Percentiles rank a stretch among this genome's conserved stretches.
phyloP scores from a whole-genome alignment of 176 grass and related monocot genomes.

The Hsuehochloa calcarea region DNA sequence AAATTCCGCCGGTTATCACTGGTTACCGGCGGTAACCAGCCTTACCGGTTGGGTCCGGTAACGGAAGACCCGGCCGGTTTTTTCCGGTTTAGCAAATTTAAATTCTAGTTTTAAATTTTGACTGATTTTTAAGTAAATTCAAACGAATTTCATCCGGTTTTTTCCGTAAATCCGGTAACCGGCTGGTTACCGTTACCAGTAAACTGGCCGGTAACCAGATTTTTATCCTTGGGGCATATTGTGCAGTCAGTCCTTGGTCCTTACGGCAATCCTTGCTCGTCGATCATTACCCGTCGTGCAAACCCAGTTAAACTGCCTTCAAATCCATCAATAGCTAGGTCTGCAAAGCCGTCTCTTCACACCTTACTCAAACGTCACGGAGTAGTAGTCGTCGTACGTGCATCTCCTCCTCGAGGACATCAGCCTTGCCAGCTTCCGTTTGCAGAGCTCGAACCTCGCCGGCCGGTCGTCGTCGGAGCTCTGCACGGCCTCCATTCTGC shows the following conservation, averaged over 20 bases:
- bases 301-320: neutral
- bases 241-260: neutral
- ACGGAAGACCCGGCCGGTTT: too few relatives aligned
- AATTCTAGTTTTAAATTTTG: too few relatives aligned
- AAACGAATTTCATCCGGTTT: too few relatives aligned
- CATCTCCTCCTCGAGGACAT: constrained; percentile 65
- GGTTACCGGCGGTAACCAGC: too few relatives aligned
- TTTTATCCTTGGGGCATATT: too few relatives aligned
- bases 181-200: too few relatives aligned
- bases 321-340: neutral
- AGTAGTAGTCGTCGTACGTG: constrained; percentile 71
- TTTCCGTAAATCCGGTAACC: too few relatives aligned
- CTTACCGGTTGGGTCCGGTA: too few relatives aligned
- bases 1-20: too few relatives aligned
- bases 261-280: neutral
- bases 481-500: constrained; percentile 29
- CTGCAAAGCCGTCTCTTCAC: neutral
- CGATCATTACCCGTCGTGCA: neutral
- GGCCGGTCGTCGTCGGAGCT: constrained; percentile 31
- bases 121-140: too few relatives aligned
- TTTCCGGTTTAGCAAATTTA: too few relatives aligned
- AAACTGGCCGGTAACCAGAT: too few relatives aligned
- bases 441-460: constrained; percentile 77
- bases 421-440: constrained; percentile 64
- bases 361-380: constrained; percentile 38